Conservation (phyloP, 352 stramenopile genomes). For the Globisporangium recalcitrans region DNA sequence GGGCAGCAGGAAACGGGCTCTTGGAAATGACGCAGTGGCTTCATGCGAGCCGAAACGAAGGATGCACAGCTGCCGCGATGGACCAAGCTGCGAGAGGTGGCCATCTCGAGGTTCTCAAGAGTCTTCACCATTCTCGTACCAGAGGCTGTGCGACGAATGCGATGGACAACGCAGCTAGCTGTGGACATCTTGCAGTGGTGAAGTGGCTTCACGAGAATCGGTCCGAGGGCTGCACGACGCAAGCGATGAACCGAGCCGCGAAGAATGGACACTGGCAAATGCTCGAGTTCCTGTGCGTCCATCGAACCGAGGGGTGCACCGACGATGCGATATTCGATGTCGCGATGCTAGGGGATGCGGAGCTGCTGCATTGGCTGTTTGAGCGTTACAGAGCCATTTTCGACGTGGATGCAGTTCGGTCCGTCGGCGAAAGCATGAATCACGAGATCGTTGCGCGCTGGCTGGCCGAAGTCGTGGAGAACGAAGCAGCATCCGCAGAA, state of each 20-base stretch:
- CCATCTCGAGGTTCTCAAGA: not conserved
- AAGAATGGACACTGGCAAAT: not conserved
- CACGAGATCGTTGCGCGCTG: not conserved
- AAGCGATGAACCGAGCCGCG: not conserved
- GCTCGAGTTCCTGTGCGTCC: not conserved
- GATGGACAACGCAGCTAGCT: too few relatives aligned
- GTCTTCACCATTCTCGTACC: not conserved
- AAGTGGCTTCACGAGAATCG: not conserved
- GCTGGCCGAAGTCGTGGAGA: not conserved
- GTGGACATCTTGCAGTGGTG: not conserved
- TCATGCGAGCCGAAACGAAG: not conserved
- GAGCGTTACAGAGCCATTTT: slow-evolving; percentile 2
- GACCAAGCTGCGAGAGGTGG: not conserved
- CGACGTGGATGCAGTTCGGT: not conserved
- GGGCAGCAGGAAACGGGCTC: not conserved
- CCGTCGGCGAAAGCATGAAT: not conserved
- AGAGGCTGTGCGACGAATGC: not conserved
- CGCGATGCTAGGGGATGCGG: not conserved
- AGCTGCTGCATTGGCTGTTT: slow-evolving; percentile 4
- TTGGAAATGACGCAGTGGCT: not conserved
- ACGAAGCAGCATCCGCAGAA: not conserved
- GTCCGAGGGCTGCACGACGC: not conserved
- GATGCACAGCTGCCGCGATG: not conserved
- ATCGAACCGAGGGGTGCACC: not conserved
- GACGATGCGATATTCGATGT: not conserved